Base-by-base conservation (phyloP, 1,284 basidiomycete species). In the Tranzscheliella williamsii region DNA sequence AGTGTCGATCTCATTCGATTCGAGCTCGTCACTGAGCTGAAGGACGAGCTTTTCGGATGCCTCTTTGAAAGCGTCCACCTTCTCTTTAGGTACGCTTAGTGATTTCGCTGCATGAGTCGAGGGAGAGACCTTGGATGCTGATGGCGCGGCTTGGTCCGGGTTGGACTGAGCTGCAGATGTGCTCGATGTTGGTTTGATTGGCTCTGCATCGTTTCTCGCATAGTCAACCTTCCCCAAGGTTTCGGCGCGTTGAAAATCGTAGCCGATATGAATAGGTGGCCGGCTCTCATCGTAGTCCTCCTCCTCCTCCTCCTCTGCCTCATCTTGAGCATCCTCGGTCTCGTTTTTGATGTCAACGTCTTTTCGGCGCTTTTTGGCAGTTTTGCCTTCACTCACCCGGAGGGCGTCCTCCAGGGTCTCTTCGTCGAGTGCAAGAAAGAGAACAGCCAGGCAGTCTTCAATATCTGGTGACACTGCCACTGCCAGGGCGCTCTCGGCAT, bases 401-500 rank as follows among this genome's bases (percentile, higher is more conserved):
- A 75, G 60, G 31, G 85, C 84, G 73, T 89, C 88, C 55, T 84
- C 81, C 27, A 81, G 55, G 51, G 84, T 85, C 2, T 86, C 85
- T 44, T 88, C 84, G 7, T 56, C 63, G 8, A 74, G 48, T 1
- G 38, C 33, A 6, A 67, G 48, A 24, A 65, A 53, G 24, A 77
- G 70, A 23, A 63, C 73, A 1, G 71, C 88, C 46, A 90, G 83
- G n/a, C 89, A 91, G 46, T 93, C 89, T 17, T 96, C 91, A 31
- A 95, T 81, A 6, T 92, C 89, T 16, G 89, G 80, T 1, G 85
- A 73, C 2, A 79, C 84, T 24, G 82, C 78, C 30, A 85, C 17
- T 80, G 78, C 79, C 13, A 95, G 78, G 63, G 90, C 92, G 54
- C 86, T 82, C 42, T 85, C 82, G 8, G 91, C 85, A 49, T 85